Base-by-base conservation (phyloP, 2,329 filamentous ascomycete genomes). In the Didymella arachidicola region DNA sequence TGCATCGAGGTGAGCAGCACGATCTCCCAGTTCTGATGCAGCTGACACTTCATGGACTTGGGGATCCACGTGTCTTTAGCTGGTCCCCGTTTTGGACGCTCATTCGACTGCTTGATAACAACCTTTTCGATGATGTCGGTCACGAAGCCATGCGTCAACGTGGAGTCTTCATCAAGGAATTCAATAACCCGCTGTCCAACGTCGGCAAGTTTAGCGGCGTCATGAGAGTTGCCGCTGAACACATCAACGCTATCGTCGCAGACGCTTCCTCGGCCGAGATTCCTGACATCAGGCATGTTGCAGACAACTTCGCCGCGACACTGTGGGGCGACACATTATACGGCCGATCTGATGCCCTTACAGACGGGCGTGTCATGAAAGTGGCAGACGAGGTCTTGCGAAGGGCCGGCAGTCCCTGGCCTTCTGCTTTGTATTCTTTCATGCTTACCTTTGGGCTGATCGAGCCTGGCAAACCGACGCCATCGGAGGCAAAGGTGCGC, bases 51-150 rank as follows among this genome's bases (percentile, higher is more conserved):
- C 12, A 2, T n/a, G 46, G 53, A 22, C 32, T 51, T 4, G 53
- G 41, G 1, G 53, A 57, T n/a, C 41, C 47, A 22, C 32, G 42
- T 32, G 26, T 51, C 16, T 51, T 57, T 7, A 48, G 52, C 12
- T 59, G 57, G 47, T 59, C 57, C 2, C 50, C 56, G 7, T 59
- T 59, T 5, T 54, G 45, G 45, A 59, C 50, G 6, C 56, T 59
- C 11, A 48, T 44, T 8, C 49, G 56, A n/a, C 30, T 59, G n/a
- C 45, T 59, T 19, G 50, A 51, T 19, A 46, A 54, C 8, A 49
- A 48, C 16, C 32, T 59, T 11, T 54, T 54, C 32, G 47, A 53
- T 18, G 36, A 54, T 12, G 45, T 54, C 8, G 56, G 56, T 19
- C 44, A 32, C 4, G 44, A 54, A 39, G 43, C 51, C 1, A 54